Evolutionary conservation across 345 rosid genomes (phyloP), one percentile per base, ranked within the genome.

Genomic region (Hibiscus mutabilis): DNA sequence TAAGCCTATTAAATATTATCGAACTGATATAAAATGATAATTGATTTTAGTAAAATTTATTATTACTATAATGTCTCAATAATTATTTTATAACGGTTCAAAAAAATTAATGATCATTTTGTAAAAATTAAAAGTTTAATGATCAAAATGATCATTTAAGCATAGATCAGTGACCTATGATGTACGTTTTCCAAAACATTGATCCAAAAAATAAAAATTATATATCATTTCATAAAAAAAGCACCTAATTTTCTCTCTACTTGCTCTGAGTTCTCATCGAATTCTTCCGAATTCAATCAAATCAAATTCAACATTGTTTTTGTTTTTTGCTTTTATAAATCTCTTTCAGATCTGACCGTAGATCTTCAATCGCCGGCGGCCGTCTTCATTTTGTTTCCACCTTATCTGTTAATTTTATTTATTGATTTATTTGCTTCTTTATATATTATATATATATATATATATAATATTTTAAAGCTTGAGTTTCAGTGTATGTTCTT

Each of bases 301-400:
- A 35, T 35, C 40, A 35, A 64, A 49, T 68, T 24, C 29, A 13
- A 67, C 56, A 70, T 65, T 77, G 2, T 2, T 31, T 31, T 31
- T 25, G 6, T 53, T 51, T 78, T 79, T 67, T 15, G 64, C 42
- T 69, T 69, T 69, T 37, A 5, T 57, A 24, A 24, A 11, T 56
- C 12, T 19, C 15, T 42, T 22, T n/a, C 61, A 60, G 75, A 51
- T 69, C 74, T 63, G 84, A 75, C 84, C 78, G 44, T 74, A 81
- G 84, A 83, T 85, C 86, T 81, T 61, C 62, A 66, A 47, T 47
- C 63, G 60, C 46, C 55, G 33, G 0, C 63, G 18, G 53, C 2
- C 11, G 11, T 77, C 68, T 53, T 53, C 58, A 25, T 46, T 24
- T 6, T 56, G 6, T 70, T 24, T 5, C 44, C 1, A 53, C 58